Percentiles rank a stretch among this genome's conserved stretches.
Conservation (phyloP, 176 grass and related monocot genomes). For the Oryza brachyantha region DNA sequence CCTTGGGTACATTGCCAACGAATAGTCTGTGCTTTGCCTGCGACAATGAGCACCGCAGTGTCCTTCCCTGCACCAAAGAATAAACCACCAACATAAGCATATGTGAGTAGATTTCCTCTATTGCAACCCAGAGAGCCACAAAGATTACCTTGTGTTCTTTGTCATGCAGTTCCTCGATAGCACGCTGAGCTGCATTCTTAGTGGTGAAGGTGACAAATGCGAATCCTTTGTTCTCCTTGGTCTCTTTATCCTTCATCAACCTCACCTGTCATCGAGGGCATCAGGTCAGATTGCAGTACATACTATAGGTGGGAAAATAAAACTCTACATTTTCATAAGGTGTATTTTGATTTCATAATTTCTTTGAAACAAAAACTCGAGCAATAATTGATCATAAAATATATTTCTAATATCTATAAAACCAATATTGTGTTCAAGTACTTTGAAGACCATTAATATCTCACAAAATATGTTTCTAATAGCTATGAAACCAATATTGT, state of each 20-base stretch:
- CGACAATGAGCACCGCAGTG: constrained; percentile 82
- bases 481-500: too few species aligned
- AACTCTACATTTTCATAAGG: not conserved
- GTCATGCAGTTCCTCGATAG: constrained; percentile 75
- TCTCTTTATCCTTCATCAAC: constrained; percentile 88
- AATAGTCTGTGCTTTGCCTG: constrained; percentile 95
- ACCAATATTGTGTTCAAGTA: too few species aligned
- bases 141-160: constrained; percentile 83
- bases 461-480: too few species aligned
- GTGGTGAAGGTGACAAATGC: constrained; percentile 72
- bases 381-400: too few species aligned
- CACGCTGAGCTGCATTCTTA: constrained; percentile 59
- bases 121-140: not conserved
- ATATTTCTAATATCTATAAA: too few species aligned
- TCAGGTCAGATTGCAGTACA: not conserved
- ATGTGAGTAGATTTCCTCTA: not conserved
- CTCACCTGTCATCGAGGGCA: constrained; percentile 50
- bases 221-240: constrained; percentile 87
- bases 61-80: constrained; percentile 63
- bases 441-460: too few species aligned
- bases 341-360: too few species aligned
- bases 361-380: too few species aligned
- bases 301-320: not conserved
- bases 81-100: not conserved
- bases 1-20: constrained; percentile 92